phyloP scores from a whole-genome alignment of 2,329 filamentous ascomycete genomes.

The Pseudocercospora ulei region DNA sequence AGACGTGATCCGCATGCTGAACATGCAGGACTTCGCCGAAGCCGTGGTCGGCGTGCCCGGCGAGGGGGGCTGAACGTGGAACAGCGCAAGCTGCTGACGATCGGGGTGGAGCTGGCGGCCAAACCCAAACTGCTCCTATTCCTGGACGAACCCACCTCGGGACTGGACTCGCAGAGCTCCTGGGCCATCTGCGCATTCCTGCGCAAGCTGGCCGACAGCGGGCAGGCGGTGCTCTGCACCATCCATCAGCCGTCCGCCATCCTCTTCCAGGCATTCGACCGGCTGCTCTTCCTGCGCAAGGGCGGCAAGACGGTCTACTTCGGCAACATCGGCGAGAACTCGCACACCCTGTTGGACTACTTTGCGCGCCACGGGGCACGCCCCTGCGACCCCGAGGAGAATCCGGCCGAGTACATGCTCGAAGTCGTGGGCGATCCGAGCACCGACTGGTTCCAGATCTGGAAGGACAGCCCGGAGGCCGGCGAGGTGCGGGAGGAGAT shows the following conservation, averaged over 20 bases:
- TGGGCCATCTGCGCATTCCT: slow-evolving; percentile 85
- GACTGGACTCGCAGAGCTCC: slow-evolving; percentile 84
- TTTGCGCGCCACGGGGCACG: slow-evolving; percentile 64
- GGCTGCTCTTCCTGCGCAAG: slow-evolving; percentile 65
- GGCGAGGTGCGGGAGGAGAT: slow-evolving; percentile 41
- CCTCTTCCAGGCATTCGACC: slow-evolving; percentile 84
- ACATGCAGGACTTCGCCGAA: slow-evolving; percentile 58
- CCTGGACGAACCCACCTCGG: slow-evolving; percentile 89
- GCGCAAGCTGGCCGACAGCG: slow-evolving; percentile 78
- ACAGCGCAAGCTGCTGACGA: slow-evolving; percentile 53
- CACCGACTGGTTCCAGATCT: slow-evolving; percentile 44
- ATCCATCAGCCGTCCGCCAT: slow-evolving; percentile 96
- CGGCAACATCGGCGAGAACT: slow-evolving; percentile 65
- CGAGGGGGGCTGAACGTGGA: slow-evolving; percentile 52
- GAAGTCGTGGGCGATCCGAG: slow-evolving; percentile 46
- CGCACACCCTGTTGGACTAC: slow-evolving; percentile 58
- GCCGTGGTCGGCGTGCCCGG: slow-evolving; percentile 53
- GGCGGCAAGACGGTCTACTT: slow-evolving; percentile 75
- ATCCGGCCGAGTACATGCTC: slow-evolving; percentile 75
- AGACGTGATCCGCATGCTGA: slow-evolving; percentile 55
- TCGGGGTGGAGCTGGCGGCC: slow-evolving; percentile 69
- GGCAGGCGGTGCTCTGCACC: slow-evolving; percentile 90
- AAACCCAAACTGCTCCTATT: slow-evolving; percentile 85
- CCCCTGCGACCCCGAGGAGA: slow-evolving; percentile 57
- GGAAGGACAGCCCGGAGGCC: slow-evolving; percentile 44